Conservation (phyloP, 2,329 filamentous ascomycete species). For the Byssothecium circinans region DNA sequence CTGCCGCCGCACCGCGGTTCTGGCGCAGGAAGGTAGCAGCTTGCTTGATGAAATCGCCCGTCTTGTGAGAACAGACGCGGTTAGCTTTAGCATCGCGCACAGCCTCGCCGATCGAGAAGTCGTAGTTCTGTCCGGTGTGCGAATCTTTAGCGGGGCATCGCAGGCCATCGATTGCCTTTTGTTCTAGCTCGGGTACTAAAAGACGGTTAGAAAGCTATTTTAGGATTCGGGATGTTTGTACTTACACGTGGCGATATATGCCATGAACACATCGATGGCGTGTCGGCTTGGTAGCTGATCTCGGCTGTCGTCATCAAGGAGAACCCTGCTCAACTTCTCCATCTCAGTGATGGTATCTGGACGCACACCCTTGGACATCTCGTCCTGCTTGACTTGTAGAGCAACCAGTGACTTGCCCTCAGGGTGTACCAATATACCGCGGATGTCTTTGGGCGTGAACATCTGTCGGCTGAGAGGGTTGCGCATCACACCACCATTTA, state of each 20-base stretch:
- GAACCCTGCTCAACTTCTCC: conserved; percentile 28
- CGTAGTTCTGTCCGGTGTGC: conserved; percentile 38
- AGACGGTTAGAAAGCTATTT: conserved; percentile 1
- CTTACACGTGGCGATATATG: conserved; percentile 38
- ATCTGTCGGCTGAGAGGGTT: conserved; percentile 39
- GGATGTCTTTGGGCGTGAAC: conserved; percentile 40
- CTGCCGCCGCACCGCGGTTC: conserved; percentile 24
- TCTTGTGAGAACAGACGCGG: conserved; percentile 39
- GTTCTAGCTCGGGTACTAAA: conserved; percentile 26
- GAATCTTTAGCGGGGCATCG: conserved; percentile 36
- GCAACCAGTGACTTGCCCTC: conserved; percentile 28
- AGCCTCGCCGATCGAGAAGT: conserved; percentile 35
- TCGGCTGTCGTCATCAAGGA: conserved; percentile 32
- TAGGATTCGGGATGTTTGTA: too few relatives aligned
- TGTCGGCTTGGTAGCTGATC: conserved; percentile 33
- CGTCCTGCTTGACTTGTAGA: conserved; percentile 34
- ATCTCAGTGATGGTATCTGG: conserved; percentile 31
- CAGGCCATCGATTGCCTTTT: conserved; percentile 34
- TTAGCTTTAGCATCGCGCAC: conserved; percentile 40
- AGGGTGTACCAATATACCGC: conserved; percentile 32
- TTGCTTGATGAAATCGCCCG: conserved; percentile 40
- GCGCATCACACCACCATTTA: conserved; percentile 34
- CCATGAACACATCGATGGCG: conserved; percentile 36
- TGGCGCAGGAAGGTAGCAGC: conserved; percentile 31
- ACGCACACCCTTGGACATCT: conserved; percentile 38